phyloP scores from a whole-genome alignment of 1,284 basidiomycete genomes.

The Sanghuangporus weigelae region DNA sequence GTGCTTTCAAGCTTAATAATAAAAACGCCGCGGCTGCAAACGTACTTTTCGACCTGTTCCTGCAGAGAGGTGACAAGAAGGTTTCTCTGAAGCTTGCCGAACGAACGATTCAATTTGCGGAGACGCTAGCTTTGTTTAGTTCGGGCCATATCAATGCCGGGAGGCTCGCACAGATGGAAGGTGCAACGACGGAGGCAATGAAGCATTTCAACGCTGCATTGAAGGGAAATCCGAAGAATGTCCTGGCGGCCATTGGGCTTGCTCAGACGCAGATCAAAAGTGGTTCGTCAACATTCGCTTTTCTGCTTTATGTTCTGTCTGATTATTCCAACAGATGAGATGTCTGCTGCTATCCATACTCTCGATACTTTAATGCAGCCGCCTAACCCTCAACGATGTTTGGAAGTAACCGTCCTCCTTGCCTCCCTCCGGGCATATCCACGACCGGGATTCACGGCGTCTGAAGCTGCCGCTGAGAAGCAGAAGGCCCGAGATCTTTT shows the following conservation, averaged over 20 bases:
- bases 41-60: constrained; percentile 68
- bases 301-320: neutral
- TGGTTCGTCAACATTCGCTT: constrained; percentile 39
- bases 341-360: constrained; percentile 78
- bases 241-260: constrained; percentile 76
- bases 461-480: constrained; percentile 70
- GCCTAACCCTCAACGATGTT: constrained; percentile 54
- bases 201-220: constrained; percentile 73
- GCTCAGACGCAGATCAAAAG: constrained; percentile 83
- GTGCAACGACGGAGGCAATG: constrained; percentile 54
- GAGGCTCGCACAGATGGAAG: constrained; percentile 70
- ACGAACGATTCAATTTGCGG: constrained; percentile 87
- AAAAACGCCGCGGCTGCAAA: constrained; percentile 74
- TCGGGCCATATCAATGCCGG: constrained; percentile 78
- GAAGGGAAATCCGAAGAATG: constrained; percentile 68
- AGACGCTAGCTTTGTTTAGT: constrained; percentile 74
- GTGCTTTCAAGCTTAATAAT: constrained; percentile 73
- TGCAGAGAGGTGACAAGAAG: constrained; percentile 58
- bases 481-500: constrained; percentile 75
- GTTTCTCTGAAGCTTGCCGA: constrained; percentile 77
- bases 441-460: constrained; percentile 69
- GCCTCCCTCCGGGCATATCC: constrained; percentile 81
- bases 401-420: constrained; percentile 85
- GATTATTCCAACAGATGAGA: constrained; percentile 48
- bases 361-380: constrained; percentile 76